Percentiles rank a stretch among this genome's conserved stretches.
Evolutionary conservation across 352 stramenopile species (phyloP).

Genomic region (Phytophthora pini): DNA sequence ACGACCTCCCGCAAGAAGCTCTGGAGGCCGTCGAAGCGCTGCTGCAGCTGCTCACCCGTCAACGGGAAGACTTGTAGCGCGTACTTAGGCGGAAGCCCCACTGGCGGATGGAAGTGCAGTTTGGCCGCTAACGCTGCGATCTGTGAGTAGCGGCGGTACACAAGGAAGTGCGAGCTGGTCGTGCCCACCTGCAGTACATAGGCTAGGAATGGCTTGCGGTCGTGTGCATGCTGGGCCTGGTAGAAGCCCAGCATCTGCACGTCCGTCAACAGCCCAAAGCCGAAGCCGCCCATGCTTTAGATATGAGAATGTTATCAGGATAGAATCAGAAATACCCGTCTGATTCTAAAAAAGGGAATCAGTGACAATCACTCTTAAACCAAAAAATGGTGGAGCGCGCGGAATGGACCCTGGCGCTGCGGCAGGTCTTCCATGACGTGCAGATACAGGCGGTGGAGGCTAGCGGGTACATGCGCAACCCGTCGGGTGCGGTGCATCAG

Average conservation of each 20-base stretch:
- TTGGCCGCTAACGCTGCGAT: constrained; percentile 65
- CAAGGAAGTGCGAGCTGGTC: constrained; percentile 55
- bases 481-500: constrained; percentile 33
- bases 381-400: constrained; percentile 28
- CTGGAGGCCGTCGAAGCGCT: constrained; percentile 74
- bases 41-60: constrained; percentile 59
- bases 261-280: constrained; percentile 67
- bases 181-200: constrained; percentile 80
- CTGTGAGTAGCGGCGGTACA: constrained; percentile 85
- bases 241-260: constrained; percentile 87
- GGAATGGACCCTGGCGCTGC: constrained; percentile 66
- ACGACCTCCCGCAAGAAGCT: constrained; percentile 64
- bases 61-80: constrained; percentile 82
- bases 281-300: constrained; percentile 43
- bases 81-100: constrained; percentile 83
- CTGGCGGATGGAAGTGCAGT: constrained; percentile 71
- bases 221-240: constrained; percentile 60
- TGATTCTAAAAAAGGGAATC: not conserved
- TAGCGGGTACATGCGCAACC: constrained; percentile 47
- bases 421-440: constrained; percentile 72
- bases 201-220: constrained; percentile 62
- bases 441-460: constrained; percentile 68
- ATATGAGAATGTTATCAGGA: too few species aligned
- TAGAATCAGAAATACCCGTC: too few species aligned
- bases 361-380: not conserved